These are phyloP conservation scores for Ophiostoma montium DNA, from an alignment of 2,329 filamentous ascomycete species.

Conservation along the genomic window DNA sequence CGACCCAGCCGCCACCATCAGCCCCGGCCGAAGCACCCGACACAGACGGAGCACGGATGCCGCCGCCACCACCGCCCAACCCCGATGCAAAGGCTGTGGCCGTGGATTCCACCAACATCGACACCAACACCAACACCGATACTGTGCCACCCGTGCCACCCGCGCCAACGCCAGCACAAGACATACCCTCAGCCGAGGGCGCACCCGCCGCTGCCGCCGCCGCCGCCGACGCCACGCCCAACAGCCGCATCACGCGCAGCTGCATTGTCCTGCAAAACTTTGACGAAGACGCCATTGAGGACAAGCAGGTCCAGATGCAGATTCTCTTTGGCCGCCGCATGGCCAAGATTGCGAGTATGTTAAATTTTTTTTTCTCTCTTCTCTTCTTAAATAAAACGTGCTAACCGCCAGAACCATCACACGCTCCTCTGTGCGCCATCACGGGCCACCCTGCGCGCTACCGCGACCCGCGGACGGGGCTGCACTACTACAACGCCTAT, in stretches of 20 bases:
- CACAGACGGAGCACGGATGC: neutral
- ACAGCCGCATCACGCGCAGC: conserved; percentile 40
- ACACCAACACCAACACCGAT: neutral
- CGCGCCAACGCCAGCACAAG: neutral
- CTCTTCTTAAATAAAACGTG: no score
- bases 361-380: neutral
- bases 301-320: conserved; percentile 42
- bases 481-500: conserved; percentile 65
- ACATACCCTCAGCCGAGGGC: conserved; percentile 9
- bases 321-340: conserved; percentile 47
- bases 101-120: neutral
- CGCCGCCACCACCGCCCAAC: neutral
- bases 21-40: neutral
- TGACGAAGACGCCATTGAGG: conserved; percentile 39
- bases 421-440: conserved; percentile 57
- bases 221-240: conserved; percentile 19
- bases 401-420: conserved; percentile 25
- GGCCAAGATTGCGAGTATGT: conserved; percentile 40
- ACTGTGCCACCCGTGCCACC: neutral
- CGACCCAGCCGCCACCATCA: neutral
- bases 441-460: conserved; percentile 72
- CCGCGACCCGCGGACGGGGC: conserved; percentile 68
- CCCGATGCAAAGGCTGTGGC: neutral
- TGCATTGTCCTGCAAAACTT: conserved; percentile 48
- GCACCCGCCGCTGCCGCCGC: conserved; percentile 17